A percentile compares a stretch with the other conserved stretches of the same genome.
These are phyloP conservation scores for Parastagonospora avenae DNA, from an alignment of 2,329 filamentous ascomycete species.

Conservation along the genomic window DNA sequence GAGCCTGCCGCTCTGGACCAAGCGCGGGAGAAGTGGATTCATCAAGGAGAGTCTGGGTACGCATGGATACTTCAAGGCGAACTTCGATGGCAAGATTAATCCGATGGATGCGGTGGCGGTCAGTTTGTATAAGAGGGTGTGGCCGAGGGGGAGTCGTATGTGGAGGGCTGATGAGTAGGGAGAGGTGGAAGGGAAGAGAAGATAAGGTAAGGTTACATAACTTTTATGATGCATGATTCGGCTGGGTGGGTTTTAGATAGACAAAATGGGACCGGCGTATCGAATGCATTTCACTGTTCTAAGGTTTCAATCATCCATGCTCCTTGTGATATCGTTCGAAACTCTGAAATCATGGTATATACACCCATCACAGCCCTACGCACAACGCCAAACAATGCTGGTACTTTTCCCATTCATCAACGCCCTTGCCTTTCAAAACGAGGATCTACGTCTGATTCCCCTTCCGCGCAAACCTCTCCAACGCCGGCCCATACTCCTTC, in stretches of 20 bases:
- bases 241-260: slow-evolving; percentile 20
- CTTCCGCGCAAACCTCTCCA: slow-evolving; percentile 83
- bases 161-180: slow-evolving; percentile 38
- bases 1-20: slow-evolving; percentile 92
- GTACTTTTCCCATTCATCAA: neutral
- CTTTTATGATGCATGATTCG: slow-evolving; percentile 20
- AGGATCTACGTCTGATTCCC: slow-evolving; percentile 29
- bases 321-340: no score
- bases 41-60: slow-evolving; percentile 95
- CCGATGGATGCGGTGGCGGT: slow-evolving; percentile 93
- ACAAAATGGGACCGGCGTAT: slow-evolving; percentile 16
- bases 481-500: slow-evolving; percentile 79
- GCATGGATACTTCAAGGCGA: slow-evolving; percentile 99
- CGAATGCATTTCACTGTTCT: neutral
- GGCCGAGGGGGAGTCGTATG: slow-evolving; percentile 68
- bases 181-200: slow-evolving; percentile 3
- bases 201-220: slow-evolving; percentile 1
- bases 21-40: slow-evolving; percentile 82
- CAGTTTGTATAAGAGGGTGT: slow-evolving; percentile 64
- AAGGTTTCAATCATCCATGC: no score
- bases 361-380: neutral
- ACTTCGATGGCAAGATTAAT: slow-evolving; percentile 94
- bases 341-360: neutral
- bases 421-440: neutral
- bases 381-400: slow-evolving; percentile 1